Evolutionary conservation across 495 filamentous ascomycete species (phyloP).

Genomic region (Annulohypoxylon nitens): DNA sequence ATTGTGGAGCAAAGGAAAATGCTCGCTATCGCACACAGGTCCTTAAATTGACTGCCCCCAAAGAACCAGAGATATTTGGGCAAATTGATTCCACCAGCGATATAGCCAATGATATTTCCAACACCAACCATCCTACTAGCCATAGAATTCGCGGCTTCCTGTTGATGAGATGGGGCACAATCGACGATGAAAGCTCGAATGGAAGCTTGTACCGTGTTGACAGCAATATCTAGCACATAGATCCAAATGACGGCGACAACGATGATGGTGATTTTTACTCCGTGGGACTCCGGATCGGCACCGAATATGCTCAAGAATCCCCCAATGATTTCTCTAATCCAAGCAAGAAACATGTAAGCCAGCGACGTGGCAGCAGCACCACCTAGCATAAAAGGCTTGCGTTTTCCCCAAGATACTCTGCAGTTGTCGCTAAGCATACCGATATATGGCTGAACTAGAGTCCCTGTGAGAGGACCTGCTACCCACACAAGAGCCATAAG

Average conservation of each 20-base stretch:
- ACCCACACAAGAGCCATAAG: conserved; percentile 96
- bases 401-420: conserved; percentile 81
- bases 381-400: conserved; percentile 88
- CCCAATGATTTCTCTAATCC: conserved; percentile 82
- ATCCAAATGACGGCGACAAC: conserved; percentile 83
- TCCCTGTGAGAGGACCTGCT: conserved; percentile 86
- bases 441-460: conserved; percentile 92
- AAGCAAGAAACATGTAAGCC: conserved; percentile 80
- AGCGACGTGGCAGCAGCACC: conserved; percentile 79
- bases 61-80: conserved; percentile 78
- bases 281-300: conserved; percentile 69
- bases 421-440: conserved; percentile 92
- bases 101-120: conserved; percentile 87
- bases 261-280: conserved; percentile 72
- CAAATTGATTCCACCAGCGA: conserved; percentile 83
- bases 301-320: conserved; percentile 80
- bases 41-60: conserved; percentile 88
- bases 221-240: conserved; percentile 89
- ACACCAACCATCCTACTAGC: conserved; percentile 82
- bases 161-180: conserved; percentile 88
- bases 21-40: conserved; percentile 84
- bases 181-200: conserved; percentile 93
- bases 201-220: conserved; percentile 94
- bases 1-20: conserved; percentile 76
- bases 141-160: conserved; percentile 89